These are phyloP conservation scores for Trametes cubensis DNA, from an alignment of 768 basidiomycete genomes.

Conservation along the genomic window DNA sequence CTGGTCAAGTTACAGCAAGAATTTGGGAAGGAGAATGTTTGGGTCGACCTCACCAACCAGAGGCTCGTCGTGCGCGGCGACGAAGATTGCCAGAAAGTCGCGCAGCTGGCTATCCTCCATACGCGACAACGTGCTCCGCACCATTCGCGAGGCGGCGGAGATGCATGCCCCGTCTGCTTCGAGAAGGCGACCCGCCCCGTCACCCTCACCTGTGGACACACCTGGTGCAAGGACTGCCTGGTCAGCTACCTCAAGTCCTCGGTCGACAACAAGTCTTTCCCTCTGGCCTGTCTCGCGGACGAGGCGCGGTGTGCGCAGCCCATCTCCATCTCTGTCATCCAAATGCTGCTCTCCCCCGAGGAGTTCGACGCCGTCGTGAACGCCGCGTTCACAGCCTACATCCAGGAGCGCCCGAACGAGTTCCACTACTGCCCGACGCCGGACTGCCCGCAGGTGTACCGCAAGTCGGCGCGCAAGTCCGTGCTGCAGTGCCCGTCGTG, in stretches of 20 bases:
- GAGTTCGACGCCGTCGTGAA: conserved; percentile 60
- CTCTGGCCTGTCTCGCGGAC: conserved; percentile 67
- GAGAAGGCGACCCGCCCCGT: conserved; percentile 54
- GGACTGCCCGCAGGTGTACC: conserved; percentile 76
- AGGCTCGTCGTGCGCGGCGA: conserved; percentile 60
- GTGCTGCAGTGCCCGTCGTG: conserved; percentile 74
- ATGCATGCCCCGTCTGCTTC: conserved; percentile 72
- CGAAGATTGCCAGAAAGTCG: conserved; percentile 45
- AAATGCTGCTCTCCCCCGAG: conserved; percentile 48
- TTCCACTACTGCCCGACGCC: conserved; percentile 80
- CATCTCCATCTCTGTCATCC: conserved; percentile 59
- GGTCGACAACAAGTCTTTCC: conserved; percentile 61
- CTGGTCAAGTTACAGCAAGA: conserved; percentile 48
- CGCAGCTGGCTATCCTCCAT: conserved; percentile 43
- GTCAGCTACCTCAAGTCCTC: conserved; percentile 59
- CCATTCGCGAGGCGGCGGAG: conserved; percentile 12
- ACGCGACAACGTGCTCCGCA: conserved; percentile 32
- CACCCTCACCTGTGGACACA: conserved; percentile 64
- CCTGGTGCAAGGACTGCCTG: conserved; percentile 69
- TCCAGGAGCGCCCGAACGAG: conserved; percentile 60
- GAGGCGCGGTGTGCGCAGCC: conserved; percentile 57
- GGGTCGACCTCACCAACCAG: conserved; percentile 47
- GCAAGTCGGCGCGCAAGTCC: conserved; percentile 50
- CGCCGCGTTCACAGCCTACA: conserved; percentile 62
- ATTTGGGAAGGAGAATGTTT: conserved; percentile 61